phyloP scores from a whole-genome alignment of 768 basidiomycete genomes.

The Leccinum subgranulosum region DNA sequence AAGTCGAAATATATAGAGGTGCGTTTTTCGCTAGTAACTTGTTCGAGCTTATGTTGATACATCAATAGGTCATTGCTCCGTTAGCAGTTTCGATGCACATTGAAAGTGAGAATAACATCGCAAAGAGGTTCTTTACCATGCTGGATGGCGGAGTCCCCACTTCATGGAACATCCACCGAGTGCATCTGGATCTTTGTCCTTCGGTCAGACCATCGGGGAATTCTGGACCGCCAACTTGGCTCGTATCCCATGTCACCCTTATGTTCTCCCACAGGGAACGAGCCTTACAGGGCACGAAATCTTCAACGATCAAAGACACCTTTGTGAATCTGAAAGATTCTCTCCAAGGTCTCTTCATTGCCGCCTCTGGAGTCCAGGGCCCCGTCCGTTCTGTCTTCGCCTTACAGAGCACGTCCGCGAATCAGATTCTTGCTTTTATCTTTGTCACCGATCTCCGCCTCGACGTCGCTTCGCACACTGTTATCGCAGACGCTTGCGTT shows the following conservation, averaged over 20 bases:
- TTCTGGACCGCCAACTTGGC: slow-evolving; percentile 24
- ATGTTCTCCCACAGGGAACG: slow-evolving; percentile 35
- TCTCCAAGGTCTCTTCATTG: slow-evolving; percentile 27
- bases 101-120: slow-evolving; percentile 16
- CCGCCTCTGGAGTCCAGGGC: slow-evolving; percentile 22
- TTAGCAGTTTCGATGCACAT: slow-evolving; percentile 12
- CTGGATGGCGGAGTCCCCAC: slow-evolving; percentile 9
- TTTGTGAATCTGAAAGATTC: slow-evolving; percentile 34
- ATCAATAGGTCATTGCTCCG: slow-evolving; percentile 21
- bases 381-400: slow-evolving; percentile 17
- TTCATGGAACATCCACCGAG: slow-evolving; percentile 38
- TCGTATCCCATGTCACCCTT: slow-evolving; percentile 28
- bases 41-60: neutral
- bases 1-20: slow-evolving; percentile 51
- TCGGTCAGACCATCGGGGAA: slow-evolving; percentile 22
- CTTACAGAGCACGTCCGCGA: slow-evolving; percentile 14
- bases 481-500: slow-evolving; percentile 50
- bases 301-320: slow-evolving; percentile 13
- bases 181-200: slow-evolving; percentile 37
- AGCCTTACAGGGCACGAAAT: neutral
- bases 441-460: slow-evolving; percentile 45
- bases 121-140: slow-evolving; percentile 29
- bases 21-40: neutral
- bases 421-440: slow-evolving; percentile 37
- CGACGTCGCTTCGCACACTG: slow-evolving; percentile 47